Percentiles rank a stretch among this genome's conserved stretches.
These are phyloP conservation scores for Nakazawaea laoshanensis DNA, from an alignment of 805 yeast genomes.

Conservation along the genomic window DNA sequence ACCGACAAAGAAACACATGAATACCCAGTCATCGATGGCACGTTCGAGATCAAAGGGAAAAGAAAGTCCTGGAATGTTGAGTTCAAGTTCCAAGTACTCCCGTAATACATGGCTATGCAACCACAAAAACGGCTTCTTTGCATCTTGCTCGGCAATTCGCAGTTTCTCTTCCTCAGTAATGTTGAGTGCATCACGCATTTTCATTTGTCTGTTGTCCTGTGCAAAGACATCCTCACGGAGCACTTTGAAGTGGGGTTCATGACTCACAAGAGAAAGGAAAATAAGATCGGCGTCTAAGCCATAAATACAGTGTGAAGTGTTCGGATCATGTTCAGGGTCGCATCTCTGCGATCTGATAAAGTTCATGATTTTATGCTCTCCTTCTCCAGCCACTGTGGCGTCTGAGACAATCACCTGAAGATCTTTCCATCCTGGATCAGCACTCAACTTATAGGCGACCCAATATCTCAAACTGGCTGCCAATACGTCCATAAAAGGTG, in stretches of 20 bases:
- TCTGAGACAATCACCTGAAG: slow-evolving; percentile 88
- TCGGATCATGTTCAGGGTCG: slow-evolving; percentile 82
- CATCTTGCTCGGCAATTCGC: slow-evolving; percentile 30
- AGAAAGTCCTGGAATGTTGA: slow-evolving; percentile 58
- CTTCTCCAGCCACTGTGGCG: slow-evolving; percentile 98
- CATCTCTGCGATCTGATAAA: slow-evolving; percentile 86
- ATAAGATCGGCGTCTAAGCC: slow-evolving; percentile 98
- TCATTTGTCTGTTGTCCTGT: slow-evolving; percentile 45
- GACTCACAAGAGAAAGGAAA: slow-evolving; percentile 92
- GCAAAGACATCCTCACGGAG: slow-evolving; percentile 96
- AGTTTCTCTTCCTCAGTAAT: slow-evolving; percentile 54
- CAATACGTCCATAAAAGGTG: slow-evolving; percentile 91
- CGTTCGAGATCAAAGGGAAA: slow-evolving; percentile 84
- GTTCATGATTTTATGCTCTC: slow-evolving; percentile 97
- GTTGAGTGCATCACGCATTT: slow-evolving; percentile 38
- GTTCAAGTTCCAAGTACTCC: slow-evolving; percentile 81
- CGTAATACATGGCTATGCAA: slow-evolving; percentile 80
- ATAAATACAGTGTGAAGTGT: slow-evolving; percentile 91
- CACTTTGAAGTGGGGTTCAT: slow-evolving; percentile 93
- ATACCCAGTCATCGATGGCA: slow-evolving; percentile 98
- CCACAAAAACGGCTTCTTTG: slow-evolving; percentile 87
- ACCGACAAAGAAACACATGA: slow-evolving; percentile 97
- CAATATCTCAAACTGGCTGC: slow-evolving; percentile 82
- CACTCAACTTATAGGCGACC: slow-evolving; percentile 81
- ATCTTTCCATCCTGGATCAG: slow-evolving; percentile 90